These are phyloP conservation scores for Coemansia sp. DNA, from an alignment of 192 early-diverging fungal species.

Conservation along the genomic window DNA sequence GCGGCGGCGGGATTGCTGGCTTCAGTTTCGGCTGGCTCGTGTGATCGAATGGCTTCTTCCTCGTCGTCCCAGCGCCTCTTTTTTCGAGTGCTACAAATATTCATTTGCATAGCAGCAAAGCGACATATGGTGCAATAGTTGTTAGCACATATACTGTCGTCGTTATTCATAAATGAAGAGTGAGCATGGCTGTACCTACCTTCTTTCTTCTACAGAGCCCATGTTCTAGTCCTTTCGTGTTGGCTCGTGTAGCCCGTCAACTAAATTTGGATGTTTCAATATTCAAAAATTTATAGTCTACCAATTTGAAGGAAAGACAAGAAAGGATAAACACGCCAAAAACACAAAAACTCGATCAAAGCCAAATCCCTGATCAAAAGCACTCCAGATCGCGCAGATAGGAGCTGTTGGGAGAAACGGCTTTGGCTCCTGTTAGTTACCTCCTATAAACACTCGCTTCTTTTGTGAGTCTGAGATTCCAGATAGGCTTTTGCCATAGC, in stretches of 20 bases:
- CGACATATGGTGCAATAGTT: background rate
- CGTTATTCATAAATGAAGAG: background rate
- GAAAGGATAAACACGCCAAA: background rate
- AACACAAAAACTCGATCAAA: background rate
- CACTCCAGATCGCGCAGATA: too few relatives aligned
- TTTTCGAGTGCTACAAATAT: background rate
- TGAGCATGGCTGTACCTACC: background rate
- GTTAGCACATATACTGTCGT: background rate
- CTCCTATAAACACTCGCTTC: conserved; percentile 35
- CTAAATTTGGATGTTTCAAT: background rate
- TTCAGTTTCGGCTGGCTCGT: background rate
- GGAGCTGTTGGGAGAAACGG: too few relatives aligned
- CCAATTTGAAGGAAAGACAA: too few relatives aligned
- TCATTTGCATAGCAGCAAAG: background rate
- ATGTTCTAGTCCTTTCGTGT: background rate
- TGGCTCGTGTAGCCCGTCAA: background rate
- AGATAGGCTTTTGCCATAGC: conserved; percentile 58
- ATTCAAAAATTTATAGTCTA: background rate
- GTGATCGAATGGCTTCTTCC: background rate
- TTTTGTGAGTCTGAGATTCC: conserved; percentile 47
- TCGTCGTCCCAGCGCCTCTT: conserved; percentile 28
- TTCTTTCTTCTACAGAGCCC: background rate
- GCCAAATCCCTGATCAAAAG: too few relatives aligned
- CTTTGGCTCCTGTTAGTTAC: background rate
- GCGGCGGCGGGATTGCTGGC: background rate